Conservation (phyloP, 2,329 filamentous ascomycete species). For the Penicillium sp. region DNA sequence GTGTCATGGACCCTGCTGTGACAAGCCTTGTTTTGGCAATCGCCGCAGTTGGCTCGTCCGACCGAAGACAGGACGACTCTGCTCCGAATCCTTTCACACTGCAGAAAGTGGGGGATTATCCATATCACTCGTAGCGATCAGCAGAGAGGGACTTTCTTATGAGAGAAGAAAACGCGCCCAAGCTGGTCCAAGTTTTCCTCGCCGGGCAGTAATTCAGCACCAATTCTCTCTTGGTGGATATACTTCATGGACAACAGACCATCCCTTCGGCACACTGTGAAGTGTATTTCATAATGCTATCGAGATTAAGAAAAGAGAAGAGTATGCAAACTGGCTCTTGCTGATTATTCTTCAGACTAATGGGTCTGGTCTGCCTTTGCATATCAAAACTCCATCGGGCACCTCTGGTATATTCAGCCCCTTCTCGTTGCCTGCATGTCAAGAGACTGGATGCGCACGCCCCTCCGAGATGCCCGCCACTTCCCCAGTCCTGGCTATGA, state of each 20-base stretch:
- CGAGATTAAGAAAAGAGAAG: not conserved
- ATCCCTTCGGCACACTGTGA: not conserved
- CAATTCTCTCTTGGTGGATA: no score
- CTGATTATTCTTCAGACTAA: not conserved
- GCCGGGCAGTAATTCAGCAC: not conserved
- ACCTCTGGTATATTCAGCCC: not conserved
- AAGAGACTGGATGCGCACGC: not conserved
- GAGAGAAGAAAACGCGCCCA: no score
- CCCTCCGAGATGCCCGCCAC: conserved; percentile 1
- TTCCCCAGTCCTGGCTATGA: not conserved
- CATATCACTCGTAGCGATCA: not conserved
- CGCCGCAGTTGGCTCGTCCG: not conserved
- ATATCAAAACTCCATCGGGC: not conserved
- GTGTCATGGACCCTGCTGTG: no score
- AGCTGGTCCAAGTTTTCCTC: not conserved
- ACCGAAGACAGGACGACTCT: conserved; percentile 6
- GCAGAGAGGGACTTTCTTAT: no score
- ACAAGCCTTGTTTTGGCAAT: not conserved
- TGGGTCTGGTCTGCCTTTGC: no score
- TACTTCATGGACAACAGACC: not conserved
- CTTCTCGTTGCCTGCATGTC: not conserved
- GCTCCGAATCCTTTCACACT: not conserved
- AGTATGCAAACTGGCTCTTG: not conserved
- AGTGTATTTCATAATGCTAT: not conserved
- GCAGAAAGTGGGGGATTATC: not conserved